Evolutionary conservation across 2,329 filamentous ascomycete species (phyloP).

Genomic region (Apiospora kogelbergensis): DNA sequence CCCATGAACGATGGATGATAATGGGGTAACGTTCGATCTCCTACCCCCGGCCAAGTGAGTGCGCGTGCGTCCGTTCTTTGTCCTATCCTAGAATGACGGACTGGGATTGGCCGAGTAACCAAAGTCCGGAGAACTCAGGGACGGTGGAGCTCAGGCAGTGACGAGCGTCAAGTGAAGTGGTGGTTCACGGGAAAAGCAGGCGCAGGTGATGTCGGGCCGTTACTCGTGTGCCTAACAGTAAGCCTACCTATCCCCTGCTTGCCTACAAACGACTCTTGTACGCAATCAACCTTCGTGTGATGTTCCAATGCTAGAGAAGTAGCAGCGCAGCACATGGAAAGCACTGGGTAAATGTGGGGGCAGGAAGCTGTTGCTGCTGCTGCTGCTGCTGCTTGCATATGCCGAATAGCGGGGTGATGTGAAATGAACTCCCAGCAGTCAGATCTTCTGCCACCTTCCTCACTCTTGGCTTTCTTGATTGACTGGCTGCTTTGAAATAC

Average conservation of each 20-base stretch:
- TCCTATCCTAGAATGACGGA: not conserved
- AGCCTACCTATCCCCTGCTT: not conserved
- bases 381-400: not conserved
- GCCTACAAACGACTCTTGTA: not conserved
- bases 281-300: not conserved
- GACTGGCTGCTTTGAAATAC: too few species aligned
- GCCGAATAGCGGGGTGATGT: not conserved
- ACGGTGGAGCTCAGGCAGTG: not conserved
- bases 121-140: not conserved
- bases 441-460: not conserved
- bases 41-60: not conserved
- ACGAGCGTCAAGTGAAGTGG: not conserved
- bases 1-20: not conserved
- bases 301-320: not conserved
- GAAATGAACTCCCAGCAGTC: not conserved
- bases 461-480: too few species aligned
- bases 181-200: constrained; percentile 9
- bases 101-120: not conserved
- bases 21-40: not conserved
- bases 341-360: too few species aligned
- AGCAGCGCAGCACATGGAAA: not conserved
- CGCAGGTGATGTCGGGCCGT: constrained; percentile 8
- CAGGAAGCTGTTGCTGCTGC: not conserved
- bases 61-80: not conserved
- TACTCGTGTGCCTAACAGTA: too few species aligned